Percentiles rank a stretch among this genome's conserved stretches.
These are phyloP conservation scores for Pyropia yezoensis DNA, from an alignment of 23 red algal species.

Conservation along the genomic window DNA sequence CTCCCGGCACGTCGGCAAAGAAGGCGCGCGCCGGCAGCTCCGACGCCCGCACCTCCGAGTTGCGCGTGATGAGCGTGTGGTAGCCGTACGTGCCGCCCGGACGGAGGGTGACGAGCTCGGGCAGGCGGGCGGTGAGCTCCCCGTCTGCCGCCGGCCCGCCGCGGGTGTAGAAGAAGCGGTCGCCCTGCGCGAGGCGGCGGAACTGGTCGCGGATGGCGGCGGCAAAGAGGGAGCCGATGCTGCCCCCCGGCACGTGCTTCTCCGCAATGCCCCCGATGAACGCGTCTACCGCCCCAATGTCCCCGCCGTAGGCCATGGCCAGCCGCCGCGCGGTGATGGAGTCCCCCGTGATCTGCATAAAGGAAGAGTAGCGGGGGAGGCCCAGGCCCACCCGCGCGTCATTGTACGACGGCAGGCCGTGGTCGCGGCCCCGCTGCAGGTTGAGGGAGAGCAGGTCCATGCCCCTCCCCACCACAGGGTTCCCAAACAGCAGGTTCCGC, in stretches of 20 bases:
- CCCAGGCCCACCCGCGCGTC: constrained; percentile 15
- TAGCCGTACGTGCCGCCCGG: too few species aligned
- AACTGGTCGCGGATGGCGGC: constrained; percentile 28
- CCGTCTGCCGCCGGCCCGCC: too few species aligned
- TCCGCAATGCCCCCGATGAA: constrained; percentile 42
- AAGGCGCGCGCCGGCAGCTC: too few species aligned
- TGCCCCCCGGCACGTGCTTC: constrained; percentile 19
- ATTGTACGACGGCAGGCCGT: constrained; percentile 24
- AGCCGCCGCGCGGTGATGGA: neutral
- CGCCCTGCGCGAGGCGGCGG: constrained; percentile 21
- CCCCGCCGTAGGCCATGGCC: neutral
- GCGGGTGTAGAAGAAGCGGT: constrained; percentile 48
- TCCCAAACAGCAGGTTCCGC: constrained; percentile 24
- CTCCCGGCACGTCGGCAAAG: too few species aligned
- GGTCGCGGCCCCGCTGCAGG: constrained; percentile 25
- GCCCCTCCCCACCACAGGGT: neutral
- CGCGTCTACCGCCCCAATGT: constrained; percentile 26
- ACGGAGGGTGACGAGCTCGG: too few species aligned
- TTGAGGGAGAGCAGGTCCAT: constrained; percentile 28
- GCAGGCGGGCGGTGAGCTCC: too few species aligned
- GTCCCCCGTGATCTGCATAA: neutral
- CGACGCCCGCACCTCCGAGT: too few species aligned
- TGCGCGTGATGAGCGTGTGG: too few species aligned
- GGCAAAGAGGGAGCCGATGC: constrained; percentile 23
- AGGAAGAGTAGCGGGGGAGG: neutral